phyloP scores from a whole-genome alignment of 768 basidiomycete genomes.

The Xanthoconium stramineum region DNA sequence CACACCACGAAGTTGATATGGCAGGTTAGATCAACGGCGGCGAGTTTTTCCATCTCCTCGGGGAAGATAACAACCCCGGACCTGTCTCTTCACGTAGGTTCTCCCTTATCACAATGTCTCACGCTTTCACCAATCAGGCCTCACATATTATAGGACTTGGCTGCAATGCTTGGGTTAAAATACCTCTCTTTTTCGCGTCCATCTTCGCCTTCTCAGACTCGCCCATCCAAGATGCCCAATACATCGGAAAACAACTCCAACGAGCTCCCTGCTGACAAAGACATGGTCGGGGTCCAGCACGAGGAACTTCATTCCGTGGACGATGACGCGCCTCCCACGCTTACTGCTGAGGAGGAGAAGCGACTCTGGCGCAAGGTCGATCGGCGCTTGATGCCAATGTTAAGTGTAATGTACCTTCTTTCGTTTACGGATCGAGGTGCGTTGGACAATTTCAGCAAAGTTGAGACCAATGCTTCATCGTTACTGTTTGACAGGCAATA shows the following conservation, averaged over 20 bases:
- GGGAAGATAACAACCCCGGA: no score
- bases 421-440: slow-evolving; percentile 63
- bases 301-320: background rate
- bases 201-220: background rate
- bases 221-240: background rate
- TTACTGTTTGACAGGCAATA: slow-evolving; percentile 42
- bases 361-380: slow-evolving; percentile 60
- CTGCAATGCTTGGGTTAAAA: background rate
- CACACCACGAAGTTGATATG: no score
- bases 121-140: no score
- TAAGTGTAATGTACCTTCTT: slow-evolving; percentile 58
- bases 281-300: background rate
- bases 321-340: background rate
- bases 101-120: no score
- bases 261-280: background rate
- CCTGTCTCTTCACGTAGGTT: no score
- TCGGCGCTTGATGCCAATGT: slow-evolving; percentile 52
- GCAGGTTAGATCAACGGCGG: no score
- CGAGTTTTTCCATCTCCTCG: no score
- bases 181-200: no score
- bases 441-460: slow-evolving; percentile 3
- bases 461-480: background rate
- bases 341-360: slow-evolving; percentile 42
- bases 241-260: background rate
- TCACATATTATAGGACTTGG: no score